Percentiles rank a stretch among this genome's conserved stretches.
Conservation (phyloP, 176 grass and related monocot species). For the Miscanthus lutarioriparius region DNA sequence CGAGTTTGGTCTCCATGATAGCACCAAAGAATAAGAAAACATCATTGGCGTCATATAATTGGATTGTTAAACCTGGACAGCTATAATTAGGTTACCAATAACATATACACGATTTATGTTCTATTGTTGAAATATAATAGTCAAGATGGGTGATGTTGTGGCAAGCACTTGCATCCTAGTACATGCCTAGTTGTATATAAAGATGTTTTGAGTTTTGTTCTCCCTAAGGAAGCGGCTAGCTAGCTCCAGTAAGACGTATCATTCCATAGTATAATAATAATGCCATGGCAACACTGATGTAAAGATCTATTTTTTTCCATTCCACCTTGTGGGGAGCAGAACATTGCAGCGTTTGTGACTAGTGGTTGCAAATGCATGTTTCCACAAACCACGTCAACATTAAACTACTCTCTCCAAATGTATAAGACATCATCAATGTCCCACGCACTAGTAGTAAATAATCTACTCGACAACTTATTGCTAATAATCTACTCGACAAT, state of each 20-base stretch:
- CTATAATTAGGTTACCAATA: not conserved
- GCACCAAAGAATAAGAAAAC: constrained; percentile 22
- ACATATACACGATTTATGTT: not conserved
- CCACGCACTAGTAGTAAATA: not conserved
- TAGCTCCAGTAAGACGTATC: constrained; percentile 23
- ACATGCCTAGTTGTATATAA: not conserved
- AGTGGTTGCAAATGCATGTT: constrained; percentile 44
- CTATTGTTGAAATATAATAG: constrained; percentile 3
- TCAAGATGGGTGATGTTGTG: constrained; percentile 30
- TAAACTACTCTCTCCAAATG: constrained; percentile 10
- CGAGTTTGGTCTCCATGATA: constrained; percentile 41
- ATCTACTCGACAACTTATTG: too few species aligned
- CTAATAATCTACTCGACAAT: too few species aligned
- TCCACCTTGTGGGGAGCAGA: constrained; percentile 55
- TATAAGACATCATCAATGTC: constrained; percentile 3
- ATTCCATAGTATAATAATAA: constrained; percentile 16
- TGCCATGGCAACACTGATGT: not conserved
- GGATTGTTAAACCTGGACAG: not conserved
- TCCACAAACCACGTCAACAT: constrained; percentile 38
- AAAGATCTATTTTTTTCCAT: constrained; percentile 15
- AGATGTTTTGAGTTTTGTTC: not conserved
- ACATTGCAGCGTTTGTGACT: constrained; percentile 1
- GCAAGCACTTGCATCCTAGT: constrained; percentile 44
- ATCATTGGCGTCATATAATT: not conserved
- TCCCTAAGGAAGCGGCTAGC: not conserved